Conservation (phyloP, 2,329 filamentous ascomycete species). For the Aspergillus ochraceoroseus region DNA sequence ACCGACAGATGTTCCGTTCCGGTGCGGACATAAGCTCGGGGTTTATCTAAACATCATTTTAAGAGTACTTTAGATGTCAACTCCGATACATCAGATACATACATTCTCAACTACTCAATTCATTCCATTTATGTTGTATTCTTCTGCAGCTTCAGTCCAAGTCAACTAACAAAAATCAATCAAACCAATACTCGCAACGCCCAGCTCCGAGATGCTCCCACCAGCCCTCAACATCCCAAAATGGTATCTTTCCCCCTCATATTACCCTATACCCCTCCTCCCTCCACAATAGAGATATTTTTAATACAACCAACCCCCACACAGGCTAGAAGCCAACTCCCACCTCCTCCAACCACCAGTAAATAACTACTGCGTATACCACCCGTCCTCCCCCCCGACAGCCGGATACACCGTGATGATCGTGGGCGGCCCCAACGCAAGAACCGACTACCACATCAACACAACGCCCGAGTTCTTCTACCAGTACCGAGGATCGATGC, state of each 20-base stretch:
- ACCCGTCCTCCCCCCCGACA: conserved; percentile 61
- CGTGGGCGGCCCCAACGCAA: conserved; percentile 90
- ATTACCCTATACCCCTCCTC: not conserved
- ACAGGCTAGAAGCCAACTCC: conserved; percentile 82
- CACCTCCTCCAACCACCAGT: conserved; percentile 90
- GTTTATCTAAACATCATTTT: no score
- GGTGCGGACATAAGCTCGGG: conserved; percentile 27
- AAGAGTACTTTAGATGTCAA: no score
- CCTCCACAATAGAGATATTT: conserved; percentile 3
- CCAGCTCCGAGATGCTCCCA: conserved; percentile 29
- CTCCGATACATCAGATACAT: no score
- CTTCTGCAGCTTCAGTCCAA: no score
- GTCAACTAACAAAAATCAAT: no score
- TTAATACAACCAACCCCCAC: not conserved
- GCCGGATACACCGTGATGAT: conserved; percentile 90
- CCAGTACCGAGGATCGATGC: conserved; percentile 88
- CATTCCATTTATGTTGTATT: no score
- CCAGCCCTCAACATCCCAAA: conserved; percentile 45
- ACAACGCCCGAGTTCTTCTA: conserved; percentile 96
- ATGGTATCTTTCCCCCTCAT: conserved; percentile 33
- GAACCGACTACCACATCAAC: conserved; percentile 99
- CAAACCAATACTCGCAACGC: no score
- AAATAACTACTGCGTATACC: conserved; percentile 97
- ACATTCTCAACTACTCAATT: no score
- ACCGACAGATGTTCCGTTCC: conserved; percentile 27